phyloP scores from a whole-genome alignment of 768 basidiomycete genomes.

The Nidularia sp. region DNA sequence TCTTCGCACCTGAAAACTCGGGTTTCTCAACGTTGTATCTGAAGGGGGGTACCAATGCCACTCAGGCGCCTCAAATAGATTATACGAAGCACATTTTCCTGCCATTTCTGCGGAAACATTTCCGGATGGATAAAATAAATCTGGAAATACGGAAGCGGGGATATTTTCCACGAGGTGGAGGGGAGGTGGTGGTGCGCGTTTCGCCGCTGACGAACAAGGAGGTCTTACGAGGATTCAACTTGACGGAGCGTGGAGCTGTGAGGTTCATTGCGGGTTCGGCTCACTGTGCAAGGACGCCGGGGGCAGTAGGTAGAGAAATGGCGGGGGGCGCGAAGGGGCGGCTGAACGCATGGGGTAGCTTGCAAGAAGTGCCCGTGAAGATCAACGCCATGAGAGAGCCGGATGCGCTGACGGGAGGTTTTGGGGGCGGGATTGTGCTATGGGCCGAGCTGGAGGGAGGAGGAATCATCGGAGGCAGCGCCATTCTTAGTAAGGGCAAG shows the following conservation, averaged over 20 bases:
- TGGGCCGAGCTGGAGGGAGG: slow-evolving; percentile 73
- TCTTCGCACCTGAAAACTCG: slow-evolving; percentile 38
- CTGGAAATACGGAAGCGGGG: slow-evolving; percentile 56
- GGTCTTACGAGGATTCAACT: slow-evolving; percentile 32
- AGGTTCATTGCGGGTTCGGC: slow-evolving; percentile 50
- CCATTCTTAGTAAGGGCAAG: slow-evolving; percentile 51
- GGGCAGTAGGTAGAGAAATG: slow-evolving; percentile 51
- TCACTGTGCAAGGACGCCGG: slow-evolving; percentile 66
- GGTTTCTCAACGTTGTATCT: slow-evolving; percentile 47
- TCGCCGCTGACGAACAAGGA: slow-evolving; percentile 36
- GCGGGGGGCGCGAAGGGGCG: slow-evolving; percentile 42
- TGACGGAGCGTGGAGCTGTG: slow-evolving; percentile 57
- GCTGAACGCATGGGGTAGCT: slow-evolving; percentile 35
- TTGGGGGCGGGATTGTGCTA: slow-evolving; percentile 67
- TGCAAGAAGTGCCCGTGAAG: slow-evolving; percentile 25
- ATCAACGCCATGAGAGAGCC: slow-evolving; percentile 38
- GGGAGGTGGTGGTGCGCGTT: slow-evolving; percentile 45
- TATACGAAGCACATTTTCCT: slow-evolving; percentile 63
- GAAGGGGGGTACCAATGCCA: slow-evolving; percentile 71
- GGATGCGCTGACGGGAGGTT: slow-evolving; percentile 44
- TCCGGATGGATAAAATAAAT: slow-evolving; percentile 37
- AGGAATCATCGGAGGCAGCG: slow-evolving; percentile 66
- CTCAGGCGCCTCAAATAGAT: slow-evolving; percentile 71
- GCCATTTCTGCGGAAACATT: slow-evolving; percentile 62
- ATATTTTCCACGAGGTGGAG: slow-evolving; percentile 74